Base-by-base conservation (phyloP, 2,329 filamentous ascomycete genomes). In the Biscogniauxia mediterranea region DNA sequence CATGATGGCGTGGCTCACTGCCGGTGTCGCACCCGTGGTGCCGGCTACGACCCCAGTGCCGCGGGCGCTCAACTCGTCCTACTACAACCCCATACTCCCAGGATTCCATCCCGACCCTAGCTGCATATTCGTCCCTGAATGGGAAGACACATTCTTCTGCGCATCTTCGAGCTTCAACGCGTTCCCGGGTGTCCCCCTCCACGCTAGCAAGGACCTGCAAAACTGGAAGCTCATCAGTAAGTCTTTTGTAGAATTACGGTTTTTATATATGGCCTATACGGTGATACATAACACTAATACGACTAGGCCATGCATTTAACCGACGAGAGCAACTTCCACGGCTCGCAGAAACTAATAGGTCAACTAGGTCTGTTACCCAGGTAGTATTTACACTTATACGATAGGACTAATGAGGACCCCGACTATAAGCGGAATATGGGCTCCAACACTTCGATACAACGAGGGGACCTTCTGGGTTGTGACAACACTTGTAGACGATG, bases 51-150 rank as follows among this genome's bases (percentile, higher is more conserved):
- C 58, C 38, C 20, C 17, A 5, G 11, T 52, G 38, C 17, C 23
- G 13, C 55, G 26, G 19, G 23, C 20, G 17, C 25, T 52, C 15
- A 73, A 73, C 56, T 72, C 70, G 15, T 73, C 72, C 1, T 74
- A 69, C 38, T 66, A 68, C 42, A 82, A 82, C 64, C 80, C 79
- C 1, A 77, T 81, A 25, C 64, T 82, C 2, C 76, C 80, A 3
- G 80, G 79, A 13, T 82, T 77, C 57, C 73, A 79, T 56, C 76
- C 79, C 0, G 79, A 81, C 62, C 79, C 79, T 1, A 78, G 75
- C 52, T 79, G 79, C 60, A 74, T 78, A 21, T 74, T 76, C 50
- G 76, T 81, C 5, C 66, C 71, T 3, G 69, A 76, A 26, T 72
- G 68, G 71, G 66, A 77, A 38, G 65, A 74, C 23, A 78, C 76